These are phyloP conservation scores for Trichosporon inkin DNA, from an alignment of 1,284 basidiomycete genomes.

Conservation along the genomic window DNA sequence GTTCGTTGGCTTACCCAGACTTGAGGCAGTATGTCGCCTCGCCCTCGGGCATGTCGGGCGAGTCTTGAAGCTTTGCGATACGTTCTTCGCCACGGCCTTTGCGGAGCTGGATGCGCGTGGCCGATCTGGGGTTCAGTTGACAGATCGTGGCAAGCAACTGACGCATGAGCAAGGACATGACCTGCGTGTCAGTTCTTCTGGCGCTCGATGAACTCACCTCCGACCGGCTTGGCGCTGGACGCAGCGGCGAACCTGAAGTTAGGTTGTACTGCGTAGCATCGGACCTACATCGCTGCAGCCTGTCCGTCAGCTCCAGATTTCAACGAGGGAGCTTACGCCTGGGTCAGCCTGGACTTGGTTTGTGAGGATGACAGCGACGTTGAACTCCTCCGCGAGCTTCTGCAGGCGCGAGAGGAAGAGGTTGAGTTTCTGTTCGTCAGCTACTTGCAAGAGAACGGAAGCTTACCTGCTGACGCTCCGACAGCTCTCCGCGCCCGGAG, in stretches of 20 bases:
- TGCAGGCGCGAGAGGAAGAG: conserved; percentile 85
- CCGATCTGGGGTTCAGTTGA: conserved; percentile 30
- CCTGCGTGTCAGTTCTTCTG: conserved; percentile 25
- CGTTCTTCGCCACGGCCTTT: conserved; percentile 87
- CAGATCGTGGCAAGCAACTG: conserved; percentile 4
- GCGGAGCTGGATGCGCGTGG: conserved; percentile 45
- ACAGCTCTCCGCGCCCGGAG: conserved; percentile 84
- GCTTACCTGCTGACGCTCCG: conserved; percentile 72
- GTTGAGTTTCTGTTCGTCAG: conserved; percentile 50
- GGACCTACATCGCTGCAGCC: conserved; percentile 66
- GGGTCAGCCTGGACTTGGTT: conserved; percentile 88
- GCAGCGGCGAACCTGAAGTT: conserved; percentile 68
- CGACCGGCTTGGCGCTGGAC: conserved; percentile 78
- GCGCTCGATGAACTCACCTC: conserved; percentile 55
- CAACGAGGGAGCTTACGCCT: conserved; percentile 54
- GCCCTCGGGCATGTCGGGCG: conserved; percentile 84
- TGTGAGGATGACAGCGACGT: conserved; percentile 81
- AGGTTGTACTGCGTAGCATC: background rate
- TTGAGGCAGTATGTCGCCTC: conserved; percentile 82
- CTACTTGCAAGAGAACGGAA: background rate
- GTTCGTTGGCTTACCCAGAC: conserved; percentile 39
- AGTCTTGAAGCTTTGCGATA: conserved; percentile 90
- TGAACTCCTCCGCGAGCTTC: conserved; percentile 78
- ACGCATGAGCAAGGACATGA: conserved; percentile 51
- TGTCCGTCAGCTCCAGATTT: conserved; percentile 13